Conservation (phyloP, 345 rosid genomes). For the Ailanthus altissimus region DNA sequence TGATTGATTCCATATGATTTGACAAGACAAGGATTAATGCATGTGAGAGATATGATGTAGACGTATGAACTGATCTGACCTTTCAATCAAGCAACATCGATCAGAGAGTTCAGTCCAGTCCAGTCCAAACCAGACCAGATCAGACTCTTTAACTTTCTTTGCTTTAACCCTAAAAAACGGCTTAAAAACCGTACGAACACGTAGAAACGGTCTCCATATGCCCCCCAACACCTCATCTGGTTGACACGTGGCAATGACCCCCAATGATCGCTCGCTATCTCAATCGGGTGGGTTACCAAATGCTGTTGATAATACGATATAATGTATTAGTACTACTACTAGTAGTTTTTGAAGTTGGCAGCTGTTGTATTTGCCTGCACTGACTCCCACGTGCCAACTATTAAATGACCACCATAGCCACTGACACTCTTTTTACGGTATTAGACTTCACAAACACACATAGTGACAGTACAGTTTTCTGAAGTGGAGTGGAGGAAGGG, state of each 20-base stretch:
- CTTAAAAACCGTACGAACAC: conserved; percentile 23
- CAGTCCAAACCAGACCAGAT: not conserved
- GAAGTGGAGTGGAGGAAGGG: too few species aligned
- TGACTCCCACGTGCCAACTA: conserved; percentile 47
- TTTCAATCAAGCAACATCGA: conserved; percentile 23
- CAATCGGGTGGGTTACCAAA: too few species aligned
- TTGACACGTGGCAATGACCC: conserved; percentile 28
- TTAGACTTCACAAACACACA: not conserved
- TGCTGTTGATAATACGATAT: not conserved
- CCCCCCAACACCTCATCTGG: not conserved
- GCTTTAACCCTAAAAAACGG: conserved; percentile 27
- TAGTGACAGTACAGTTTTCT: too few species aligned
- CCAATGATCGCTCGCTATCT: conserved; percentile 19
- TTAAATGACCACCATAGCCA: not conserved
- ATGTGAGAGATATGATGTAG: conserved; percentile 46
- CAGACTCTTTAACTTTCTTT: not conserved
- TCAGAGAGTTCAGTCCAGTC: not conserved
- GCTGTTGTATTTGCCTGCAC: conserved; percentile 23
- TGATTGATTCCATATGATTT: conserved; percentile 40
- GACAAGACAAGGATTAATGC: conserved; percentile 46
- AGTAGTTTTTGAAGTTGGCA: not conserved
- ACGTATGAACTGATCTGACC: conserved; percentile 52
- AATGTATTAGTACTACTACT: not conserved
- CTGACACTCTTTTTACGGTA: conserved; percentile 1
- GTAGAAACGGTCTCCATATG: conserved; percentile 17